Evolutionary conservation across 768 basidiomycete genomes (phyloP), one percentile per base, ranked within the genome.

Genomic region (Boletus reticulatus): DNA sequence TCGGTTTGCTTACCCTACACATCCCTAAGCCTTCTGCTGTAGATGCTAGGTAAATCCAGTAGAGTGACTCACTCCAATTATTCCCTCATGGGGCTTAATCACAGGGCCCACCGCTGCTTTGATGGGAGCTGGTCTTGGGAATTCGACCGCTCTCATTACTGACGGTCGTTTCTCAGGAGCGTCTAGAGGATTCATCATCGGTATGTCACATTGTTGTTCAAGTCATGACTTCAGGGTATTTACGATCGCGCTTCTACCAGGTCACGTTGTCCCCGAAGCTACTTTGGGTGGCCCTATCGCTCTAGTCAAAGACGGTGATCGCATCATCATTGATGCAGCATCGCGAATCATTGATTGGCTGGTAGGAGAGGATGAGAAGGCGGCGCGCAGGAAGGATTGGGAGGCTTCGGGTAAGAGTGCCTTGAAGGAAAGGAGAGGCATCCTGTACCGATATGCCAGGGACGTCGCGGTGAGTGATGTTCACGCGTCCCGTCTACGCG

Each of bases 91-190:
- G 4, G 19, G 43, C 29, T 55, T 48, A 46, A 58, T 56, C 10
- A 48, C 51, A 64, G 89, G 89, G 19, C 91, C 91, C 2, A 94
- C 93, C 10, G 89, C 81, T 32, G 91, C 91, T 10, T 78, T 95
- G 56, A 85, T 91, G 66, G 92, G 92, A 20, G 91, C 91, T 45
- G 92, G 92, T 27, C 77, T 95, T 24, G 83, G 87, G 42, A 80
- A 82, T 45, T 84, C 84, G 32, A 91, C 89, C 4, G 89, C 89
- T 1, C 78, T 95, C 48, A 86, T 95, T 60, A 95, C 92, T 0
- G 92, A 95, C 67, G 92, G 92, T 47, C 84, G 92, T 17, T 94
- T 94, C 79, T 90, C 88, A 19, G 92, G 92, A 16, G 92, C 92
- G 4, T 89, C 82, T 8, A 76, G 81, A 42, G 84, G 84, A 8